These are phyloP conservation scores for Pythium dissotocum DNA, from an alignment of 352 stramenopile species.

Conservation along the genomic window DNA sequence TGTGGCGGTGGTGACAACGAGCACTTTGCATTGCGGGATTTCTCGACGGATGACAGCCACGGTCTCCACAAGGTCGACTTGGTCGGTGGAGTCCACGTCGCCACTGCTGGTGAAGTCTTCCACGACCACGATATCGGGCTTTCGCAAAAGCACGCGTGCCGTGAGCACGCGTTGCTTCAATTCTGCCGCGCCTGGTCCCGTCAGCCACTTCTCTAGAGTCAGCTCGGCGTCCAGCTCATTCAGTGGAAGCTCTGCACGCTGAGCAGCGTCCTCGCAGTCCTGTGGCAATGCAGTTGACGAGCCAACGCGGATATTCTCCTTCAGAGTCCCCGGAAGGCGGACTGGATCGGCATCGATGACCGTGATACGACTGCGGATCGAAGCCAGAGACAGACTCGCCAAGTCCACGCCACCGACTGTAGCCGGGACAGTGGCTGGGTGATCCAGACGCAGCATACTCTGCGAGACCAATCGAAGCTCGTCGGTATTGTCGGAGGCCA, in stretches of 20 bases:
- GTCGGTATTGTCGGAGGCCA: neutral
- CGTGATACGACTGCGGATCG: neutral
- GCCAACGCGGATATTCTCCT: neutral
- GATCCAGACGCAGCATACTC: neutral
- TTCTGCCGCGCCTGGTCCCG: neutral
- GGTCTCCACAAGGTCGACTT: neutral
- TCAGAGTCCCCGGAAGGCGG: neutral
- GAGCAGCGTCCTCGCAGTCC: neutral
- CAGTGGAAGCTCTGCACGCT: neutral
- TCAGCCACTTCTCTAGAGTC: neutral
- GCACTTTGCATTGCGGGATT: neutral
- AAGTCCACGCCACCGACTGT: conserved; percentile 1
- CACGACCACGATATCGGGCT: conserved; percentile 4
- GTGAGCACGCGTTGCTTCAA: neutral
- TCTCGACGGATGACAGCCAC: neutral
- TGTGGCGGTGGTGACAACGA: neutral
- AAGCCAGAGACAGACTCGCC: neutral
- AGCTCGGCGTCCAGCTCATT: neutral
- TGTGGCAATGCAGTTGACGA: neutral
- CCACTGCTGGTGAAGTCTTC: neutral
- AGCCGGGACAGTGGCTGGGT: neutral
- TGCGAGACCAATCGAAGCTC: neutral
- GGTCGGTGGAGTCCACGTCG: neutral
- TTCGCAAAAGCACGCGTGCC: conserved; percentile 2
- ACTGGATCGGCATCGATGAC: conserved; percentile 1